phyloP scores from a whole-genome alignment of 2,329 filamentous ascomycete species.

The Penicillium sp. region DNA sequence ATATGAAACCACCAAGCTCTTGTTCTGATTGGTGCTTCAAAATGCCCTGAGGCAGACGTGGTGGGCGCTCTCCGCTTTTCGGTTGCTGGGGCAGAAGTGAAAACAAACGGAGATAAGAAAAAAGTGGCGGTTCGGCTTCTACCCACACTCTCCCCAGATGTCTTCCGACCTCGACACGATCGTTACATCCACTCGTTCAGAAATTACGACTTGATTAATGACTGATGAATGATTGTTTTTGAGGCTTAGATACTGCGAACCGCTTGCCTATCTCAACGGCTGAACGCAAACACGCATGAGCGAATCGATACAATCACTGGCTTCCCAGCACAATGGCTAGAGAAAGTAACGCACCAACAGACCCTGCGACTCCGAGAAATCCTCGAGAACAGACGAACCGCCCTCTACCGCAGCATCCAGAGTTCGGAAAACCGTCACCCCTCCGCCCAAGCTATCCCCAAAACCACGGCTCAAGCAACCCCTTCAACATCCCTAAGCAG shows the following conservation, averaged over 20 bases:
- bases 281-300: background rate
- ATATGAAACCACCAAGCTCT: background rate
- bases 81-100: constrained; percentile 20
- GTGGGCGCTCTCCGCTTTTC: constrained; percentile 2
- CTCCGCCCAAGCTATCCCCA: constrained; percentile 52
- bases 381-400: constrained; percentile 26
- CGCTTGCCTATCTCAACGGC: background rate
- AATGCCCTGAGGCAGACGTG: background rate
- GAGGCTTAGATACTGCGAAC: background rate
- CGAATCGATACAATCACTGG: background rate
- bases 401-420: constrained; percentile 47
- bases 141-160: background rate
- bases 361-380: constrained; percentile 8
- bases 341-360: constrained; percentile 16
- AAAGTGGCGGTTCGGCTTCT: constrained; percentile 12
- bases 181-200: background rate
- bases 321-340: constrained; percentile 10
- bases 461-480: constrained; percentile 42
- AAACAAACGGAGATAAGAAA: constrained; percentile 21
- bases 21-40: background rate
- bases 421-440: constrained; percentile 65
- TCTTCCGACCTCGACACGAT: background rate
- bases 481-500: constrained; percentile 59
- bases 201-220: background rate
- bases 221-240: background rate